Evolutionary conservation across 1,139 yeast genomes (phyloP), one percentile per base, ranked within the genome.

Genomic region (Yamadazyma triangularis): DNA sequence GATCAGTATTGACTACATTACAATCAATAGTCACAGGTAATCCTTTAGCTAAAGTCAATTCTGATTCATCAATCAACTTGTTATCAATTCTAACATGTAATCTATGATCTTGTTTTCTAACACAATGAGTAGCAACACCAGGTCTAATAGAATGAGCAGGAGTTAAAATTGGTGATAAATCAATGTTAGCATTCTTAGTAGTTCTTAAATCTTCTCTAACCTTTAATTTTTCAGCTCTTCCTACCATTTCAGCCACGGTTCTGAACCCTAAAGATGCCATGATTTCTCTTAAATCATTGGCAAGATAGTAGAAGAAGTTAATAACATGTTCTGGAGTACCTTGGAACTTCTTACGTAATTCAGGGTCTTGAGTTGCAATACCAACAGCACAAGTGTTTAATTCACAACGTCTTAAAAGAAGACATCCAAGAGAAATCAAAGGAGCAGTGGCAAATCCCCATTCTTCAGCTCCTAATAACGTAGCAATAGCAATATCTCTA

Each of bases 321-420:
- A 91, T 89, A 38, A 91, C 97, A 53, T 91, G 97, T 62, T 91
- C 98, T 32, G 98, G 98, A 36, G 96, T 89, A 54, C 98, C 98
- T 50, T 77, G 73, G 64, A 91, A 91, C 63, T 89, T 91, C 65
- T 77, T 77, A 64, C 98, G 80, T 48, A 91, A 74, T 45, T 80
- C 87, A 19, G 97, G 96, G 59, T 91, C 97, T 61, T 91, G 98
- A 24, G 98, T 91, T 28, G 98, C 98, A 66, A 91, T 86, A 65
- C 98, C 98, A 32, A 89, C 97, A 23, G 98, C 96, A 64, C 98
- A 91, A 27, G 95, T 78, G 61, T 87, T 85, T 42, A 84, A 67
- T 56, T 91, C 96, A 59, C 97, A 89, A 66, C 82, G 85, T 61
- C 96, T 74, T 85, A 89, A 82, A 85, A 87, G 80, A 53, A 89